These are phyloP conservation scores for Opeltia flavorubescens DNA, from an alignment of 495 filamentous ascomycete species.

Conservation along the genomic window DNA sequence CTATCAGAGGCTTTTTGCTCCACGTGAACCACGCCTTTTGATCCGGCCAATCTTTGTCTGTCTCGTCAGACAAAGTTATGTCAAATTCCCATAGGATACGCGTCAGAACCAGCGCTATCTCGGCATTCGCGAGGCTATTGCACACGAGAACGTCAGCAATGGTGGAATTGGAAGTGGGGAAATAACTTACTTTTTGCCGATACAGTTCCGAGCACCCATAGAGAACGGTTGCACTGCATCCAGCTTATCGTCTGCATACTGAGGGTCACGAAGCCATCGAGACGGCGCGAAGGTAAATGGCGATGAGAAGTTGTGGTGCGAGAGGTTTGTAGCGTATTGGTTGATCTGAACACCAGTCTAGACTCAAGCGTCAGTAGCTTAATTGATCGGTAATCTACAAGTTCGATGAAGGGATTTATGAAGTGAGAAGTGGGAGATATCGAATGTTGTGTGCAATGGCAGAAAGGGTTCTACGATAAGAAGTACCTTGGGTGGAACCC, in stretches of 20 bases:
- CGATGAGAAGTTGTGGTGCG: slow-evolving; percentile 16
- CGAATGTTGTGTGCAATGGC: not conserved
- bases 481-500: slow-evolving; percentile 8
- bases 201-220: slow-evolving; percentile 9
- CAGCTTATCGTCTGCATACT: slow-evolving; percentile 4
- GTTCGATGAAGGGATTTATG: slow-evolving; percentile 8
- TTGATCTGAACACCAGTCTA: slow-evolving; percentile 23
- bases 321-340: slow-evolving; percentile 26
- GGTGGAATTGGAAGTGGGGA: not conserved
- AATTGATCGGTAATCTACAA: slow-evolving; percentile 10
- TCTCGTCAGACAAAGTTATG: slow-evolving; percentile 23
- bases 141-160: not conserved
- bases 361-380: not conserved
- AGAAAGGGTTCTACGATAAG: too few relatives aligned
- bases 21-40: slow-evolving; percentile 23
- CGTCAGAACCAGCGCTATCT: slow-evolving; percentile 36
- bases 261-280: slow-evolving; percentile 11
- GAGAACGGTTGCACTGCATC: slow-evolving; percentile 10
- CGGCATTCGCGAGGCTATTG: slow-evolving; percentile 32
- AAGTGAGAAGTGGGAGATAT: not conserved
- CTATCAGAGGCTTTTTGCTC: slow-evolving; percentile 23
- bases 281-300: slow-evolving; percentile 11
- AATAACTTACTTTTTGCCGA: slow-evolving; percentile 14
- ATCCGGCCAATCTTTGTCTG: slow-evolving; percentile 23
- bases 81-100: slow-evolving; percentile 41